These are phyloP conservation scores for Rhizopus stolonifer DNA, from an alignment of 371 early-diverging fungal genomes.

Conservation along the genomic window DNA sequence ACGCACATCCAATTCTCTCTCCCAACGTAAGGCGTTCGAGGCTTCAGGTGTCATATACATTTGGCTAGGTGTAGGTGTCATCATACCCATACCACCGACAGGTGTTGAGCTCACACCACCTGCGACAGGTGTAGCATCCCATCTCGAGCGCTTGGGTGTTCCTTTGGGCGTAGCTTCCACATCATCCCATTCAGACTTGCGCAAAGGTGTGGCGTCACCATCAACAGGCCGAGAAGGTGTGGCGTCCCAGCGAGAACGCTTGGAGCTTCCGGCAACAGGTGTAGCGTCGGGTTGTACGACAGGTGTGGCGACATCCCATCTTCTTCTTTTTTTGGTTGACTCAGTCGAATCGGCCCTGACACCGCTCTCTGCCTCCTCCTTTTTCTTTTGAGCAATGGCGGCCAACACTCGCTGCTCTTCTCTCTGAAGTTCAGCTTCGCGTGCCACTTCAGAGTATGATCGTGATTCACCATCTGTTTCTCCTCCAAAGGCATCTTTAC, in stretches of 20 bases:
- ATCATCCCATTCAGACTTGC: conserved; percentile 57
- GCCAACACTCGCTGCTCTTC: conserved; percentile 71
- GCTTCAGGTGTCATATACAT: conserved; percentile 79
- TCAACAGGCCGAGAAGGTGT: conserved; percentile 65
- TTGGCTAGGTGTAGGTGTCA: conserved; percentile 73
- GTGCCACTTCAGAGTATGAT: conserved; percentile 86
- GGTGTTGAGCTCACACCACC: conserved; percentile 61
- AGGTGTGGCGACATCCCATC: conserved; percentile 89
- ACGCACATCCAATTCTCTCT: conserved; percentile 83
- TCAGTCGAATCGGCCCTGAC: conserved; percentile 31
- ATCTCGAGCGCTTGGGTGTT: conserved; percentile 64
- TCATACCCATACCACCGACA: conserved; percentile 69
- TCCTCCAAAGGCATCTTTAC: conserved; percentile 81
- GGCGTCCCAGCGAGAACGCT: conserved; percentile 83
- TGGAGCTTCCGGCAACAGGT: conserved; percentile 40
- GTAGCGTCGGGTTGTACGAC: conserved; percentile 67
- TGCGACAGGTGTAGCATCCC: conserved; percentile 83
- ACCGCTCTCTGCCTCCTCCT: conserved; percentile 54
- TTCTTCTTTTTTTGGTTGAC: conserved; percentile 62
- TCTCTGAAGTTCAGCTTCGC: conserved; percentile 80
- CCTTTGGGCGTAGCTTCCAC: conserved; percentile 60
- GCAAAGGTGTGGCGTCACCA: conserved; percentile 29
- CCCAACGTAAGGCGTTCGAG: conserved; percentile 72
- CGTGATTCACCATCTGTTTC: conserved; percentile 50
- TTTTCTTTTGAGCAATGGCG: conserved; percentile 74